phyloP scores from a whole-genome alignment of 345 rosid species.

The Rhizophora apiculata region DNA sequence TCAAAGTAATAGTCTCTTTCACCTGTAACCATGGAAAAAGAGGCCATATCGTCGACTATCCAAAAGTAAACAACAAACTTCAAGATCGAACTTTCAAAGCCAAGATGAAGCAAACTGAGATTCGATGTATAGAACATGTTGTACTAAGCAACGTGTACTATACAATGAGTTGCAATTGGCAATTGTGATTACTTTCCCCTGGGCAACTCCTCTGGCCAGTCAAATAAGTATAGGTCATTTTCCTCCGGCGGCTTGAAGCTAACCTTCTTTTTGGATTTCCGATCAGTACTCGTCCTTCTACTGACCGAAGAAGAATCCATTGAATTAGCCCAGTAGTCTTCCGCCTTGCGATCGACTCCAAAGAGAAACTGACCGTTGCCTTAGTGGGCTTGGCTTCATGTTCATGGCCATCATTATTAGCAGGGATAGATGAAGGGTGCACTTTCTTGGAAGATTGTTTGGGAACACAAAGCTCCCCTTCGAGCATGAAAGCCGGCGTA shows the following conservation, averaged over 20 bases:
- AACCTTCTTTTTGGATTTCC: slow-evolving; percentile 33
- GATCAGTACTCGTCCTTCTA: slow-evolving; percentile 17
- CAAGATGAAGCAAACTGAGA: no score
- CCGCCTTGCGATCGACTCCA: slow-evolving; percentile 17
- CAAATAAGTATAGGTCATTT: slow-evolving; percentile 29
- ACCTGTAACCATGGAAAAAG: no score
- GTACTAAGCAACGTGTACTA: background rate
- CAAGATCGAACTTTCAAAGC: no score
- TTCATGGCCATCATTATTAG: background rate
- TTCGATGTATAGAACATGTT: no score
- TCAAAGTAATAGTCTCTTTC: no score
- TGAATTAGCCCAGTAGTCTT: slow-evolving; percentile 5
- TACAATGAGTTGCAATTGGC: background rate
- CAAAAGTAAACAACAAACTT: no score
- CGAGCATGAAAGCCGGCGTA: slow-evolving; percentile 12
- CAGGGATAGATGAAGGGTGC: slow-evolving; percentile 2
- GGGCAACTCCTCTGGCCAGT: slow-evolving; percentile 23
- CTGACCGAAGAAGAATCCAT: slow-evolving; percentile 5
- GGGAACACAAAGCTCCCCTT: slow-evolving; percentile 27
- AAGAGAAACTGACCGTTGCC: slow-evolving; percentile 1
- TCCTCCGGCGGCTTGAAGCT: slow-evolving; percentile 43
- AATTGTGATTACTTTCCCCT: background rate
- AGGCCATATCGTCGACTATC: no score
- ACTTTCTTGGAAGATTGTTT: slow-evolving; percentile 23
- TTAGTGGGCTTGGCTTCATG: background rate